A percentile compares a stretch with the other conserved stretches of the same genome.
These are phyloP conservation scores for Solanum habrochaites DNA, from an alignment of 257 asterid species.

Conservation along the genomic window DNA sequence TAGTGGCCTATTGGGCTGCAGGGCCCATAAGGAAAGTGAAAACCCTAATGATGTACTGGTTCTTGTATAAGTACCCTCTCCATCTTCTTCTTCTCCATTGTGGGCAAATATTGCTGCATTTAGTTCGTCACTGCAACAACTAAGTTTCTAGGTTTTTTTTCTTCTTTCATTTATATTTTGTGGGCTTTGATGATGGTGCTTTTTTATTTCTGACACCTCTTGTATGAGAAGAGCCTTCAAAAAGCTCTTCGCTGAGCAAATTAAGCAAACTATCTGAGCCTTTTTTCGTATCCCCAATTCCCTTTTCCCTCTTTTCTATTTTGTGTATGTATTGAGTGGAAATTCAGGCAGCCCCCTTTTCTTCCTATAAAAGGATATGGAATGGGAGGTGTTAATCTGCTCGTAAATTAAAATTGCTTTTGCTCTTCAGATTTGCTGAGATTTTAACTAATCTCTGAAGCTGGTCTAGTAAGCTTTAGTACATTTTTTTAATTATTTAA, in stretches of 20 bases:
- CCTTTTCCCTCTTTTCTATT: background rate
- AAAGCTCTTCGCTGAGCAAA: slow-evolving; percentile 61
- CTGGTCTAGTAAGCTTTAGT: slow-evolving; percentile 67
- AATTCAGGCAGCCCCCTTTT: slow-evolving; percentile 71
- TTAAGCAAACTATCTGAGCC: slow-evolving; percentile 69
- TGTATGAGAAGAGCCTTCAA: slow-evolving; percentile 60
- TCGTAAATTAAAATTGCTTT: slow-evolving; percentile 28
- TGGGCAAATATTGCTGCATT: background rate
- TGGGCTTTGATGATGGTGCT: slow-evolving; percentile 48
- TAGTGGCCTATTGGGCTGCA: background rate
- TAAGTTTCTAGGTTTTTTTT: background rate
- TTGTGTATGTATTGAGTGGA: slow-evolving; percentile 22
- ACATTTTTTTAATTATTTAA: slow-evolving; percentile 3
- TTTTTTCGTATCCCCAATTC: background rate
- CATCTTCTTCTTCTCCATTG: background rate
- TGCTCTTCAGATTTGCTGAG: slow-evolving; percentile 87
- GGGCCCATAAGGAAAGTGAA: background rate
- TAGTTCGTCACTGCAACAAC: background rate
- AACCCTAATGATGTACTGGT: background rate
- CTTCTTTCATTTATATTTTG: background rate
- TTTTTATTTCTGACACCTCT: slow-evolving; percentile 73
- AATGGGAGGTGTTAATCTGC: slow-evolving; percentile 60
- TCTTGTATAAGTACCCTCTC: background rate
- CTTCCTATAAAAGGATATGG: background rate
- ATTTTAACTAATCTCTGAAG: slow-evolving; percentile 21